Evolutionary conservation across 495 filamentous ascomycete species (phyloP), one percentile per base, ranked within the genome.

Genomic region (Penicillium steckii): DNA sequence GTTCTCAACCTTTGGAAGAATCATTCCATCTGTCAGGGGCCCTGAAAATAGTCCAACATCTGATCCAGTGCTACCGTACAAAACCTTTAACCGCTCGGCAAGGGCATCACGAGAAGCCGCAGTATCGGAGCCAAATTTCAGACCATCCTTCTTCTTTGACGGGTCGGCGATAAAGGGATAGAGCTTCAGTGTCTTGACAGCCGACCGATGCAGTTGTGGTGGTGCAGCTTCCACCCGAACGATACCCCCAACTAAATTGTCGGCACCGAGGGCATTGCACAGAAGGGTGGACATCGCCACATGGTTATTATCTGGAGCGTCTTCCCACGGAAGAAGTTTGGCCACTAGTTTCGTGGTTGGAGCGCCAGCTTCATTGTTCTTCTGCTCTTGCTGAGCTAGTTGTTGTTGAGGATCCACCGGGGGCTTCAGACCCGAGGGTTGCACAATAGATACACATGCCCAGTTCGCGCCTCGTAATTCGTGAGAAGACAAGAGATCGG

Each of bases 71-170:
- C 59, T 70, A 17, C 70, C 72, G 51, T 74, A 73, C 0, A 74
- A 65, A 9, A 73, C 79, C 76, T 47, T 78, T 65, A 68, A 77
- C 67, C 60, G 76, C 68, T 65, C 79, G 2, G 76, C 72, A 33
- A 86, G 77, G 54, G 88, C 85, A 66, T 91, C 85, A 38, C 81
- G 74, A 56, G 91, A 86, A 8, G 83, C 79, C 48, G 87, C 88
- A 7, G 89, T 88, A 52, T 95, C 89, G 6, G 90, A 88, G 4
- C 95, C 95, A 62, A 97, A 96, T 61, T 87, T 91, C 17, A 97
- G 71, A 0, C 88, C 86, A 30, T 82, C 79, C 13, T 73, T 74
- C 19, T 79, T 70, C 46, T 79, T 81, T 13, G 74, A 65, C 2
- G 69, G 66, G 23, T 81, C 70, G 2, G 76, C 69, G 8, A 80